Base-by-base conservation (phyloP, 345 rosid genomes). In the Streptanthus diversifolius region DNA sequence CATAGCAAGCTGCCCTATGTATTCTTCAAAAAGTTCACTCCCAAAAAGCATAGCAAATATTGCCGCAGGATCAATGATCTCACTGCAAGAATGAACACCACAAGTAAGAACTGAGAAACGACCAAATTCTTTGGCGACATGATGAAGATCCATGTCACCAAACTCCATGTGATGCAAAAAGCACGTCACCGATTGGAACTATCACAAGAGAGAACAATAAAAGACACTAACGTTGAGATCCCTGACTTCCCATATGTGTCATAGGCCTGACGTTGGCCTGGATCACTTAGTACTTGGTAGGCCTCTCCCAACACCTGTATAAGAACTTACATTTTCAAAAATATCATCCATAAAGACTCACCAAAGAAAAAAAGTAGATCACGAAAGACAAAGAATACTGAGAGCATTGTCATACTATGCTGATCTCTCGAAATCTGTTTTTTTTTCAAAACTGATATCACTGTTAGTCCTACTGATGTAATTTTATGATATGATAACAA, bases 201-300 rank as follows among this genome's bases (percentile, higher is more conserved):
- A 17, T 68, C 33, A 41, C n/a, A 53, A 52, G 27, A 59, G 48
- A 51, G 39, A 36, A 66, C 3, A 74, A 70, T 68, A 73, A 71
- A 81, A 74, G 75, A 79, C 63, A 88, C 91, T 85, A 66, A 91
- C 97, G 89, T 82, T 71, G 98, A 93, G 67, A 93, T 89, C 83
- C 98, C 98, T 17, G 97, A 83, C 84, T 95, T 95, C 55, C 99
- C 99, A 74, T 71, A 25, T 62, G 84, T 82, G 86, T 95, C 97
- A 57, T 95, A 95, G 40, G 99, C 97, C 82, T 91, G 90, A 18
- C 97, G 86, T 80, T 95, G 99, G 58, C 82, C 61, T 43, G 93
- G 86, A 80, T 95, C 97, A 74, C 99, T 95, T 70, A 95, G 54
- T 22, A 95, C 97, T 82, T 95, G 99, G 86, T 95, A 95, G 58